These are phyloP conservation scores for Plasmodium malariae DNA, from an alignment of 169 alveolate species.

Conservation along the genomic window DNA sequence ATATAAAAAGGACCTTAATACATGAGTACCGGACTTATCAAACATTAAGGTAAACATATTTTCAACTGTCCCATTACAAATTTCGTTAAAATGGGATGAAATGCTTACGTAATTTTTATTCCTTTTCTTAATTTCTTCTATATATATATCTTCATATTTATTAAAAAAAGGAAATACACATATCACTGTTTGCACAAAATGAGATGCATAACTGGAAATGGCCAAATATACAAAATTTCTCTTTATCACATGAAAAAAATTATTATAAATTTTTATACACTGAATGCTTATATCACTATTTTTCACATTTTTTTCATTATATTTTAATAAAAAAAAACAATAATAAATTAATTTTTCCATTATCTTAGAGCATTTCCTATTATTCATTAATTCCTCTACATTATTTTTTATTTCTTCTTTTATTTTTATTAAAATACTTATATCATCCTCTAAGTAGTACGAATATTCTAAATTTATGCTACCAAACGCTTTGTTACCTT, in stretches of 20 bases:
- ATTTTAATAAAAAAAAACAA: slow-evolving; percentile 66
- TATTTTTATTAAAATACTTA: slow-evolving; percentile 58
- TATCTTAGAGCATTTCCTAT: slow-evolving; percentile 48
- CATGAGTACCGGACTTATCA: slow-evolving; percentile 62
- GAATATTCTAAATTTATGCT: slow-evolving; percentile 30
- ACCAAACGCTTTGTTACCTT: slow-evolving; percentile 37
- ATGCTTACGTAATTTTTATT: slow-evolving; percentile 7
- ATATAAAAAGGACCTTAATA: slow-evolving; percentile 67
- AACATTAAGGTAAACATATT: slow-evolving; percentile 28
- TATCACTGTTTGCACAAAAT: slow-evolving; percentile 51
- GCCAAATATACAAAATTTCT: slow-evolving; percentile 27
- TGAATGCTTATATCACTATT: slow-evolving; percentile 53
- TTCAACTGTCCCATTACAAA: slow-evolving; percentile 20
- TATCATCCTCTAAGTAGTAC: slow-evolving; percentile 58
- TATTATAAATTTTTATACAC: slow-evolving; percentile 55
- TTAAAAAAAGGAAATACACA: slow-evolving; percentile 52
- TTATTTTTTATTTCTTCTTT: slow-evolving; percentile 47
- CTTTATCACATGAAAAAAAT: slow-evolving; percentile 2
- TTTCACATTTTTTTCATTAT: slow-evolving; percentile 48
- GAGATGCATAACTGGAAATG: slow-evolving; percentile 42
- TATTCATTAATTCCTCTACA: slow-evolving; percentile 23
- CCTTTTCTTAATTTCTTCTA: slow-evolving; percentile 43
- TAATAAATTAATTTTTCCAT: slow-evolving; percentile 58
- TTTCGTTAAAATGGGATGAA: slow-evolving; percentile 1
- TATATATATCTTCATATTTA: slow-evolving; percentile 53